Conservation (phyloP, 75 land plant species). For the Pseudotsuga menziesii region DNA sequence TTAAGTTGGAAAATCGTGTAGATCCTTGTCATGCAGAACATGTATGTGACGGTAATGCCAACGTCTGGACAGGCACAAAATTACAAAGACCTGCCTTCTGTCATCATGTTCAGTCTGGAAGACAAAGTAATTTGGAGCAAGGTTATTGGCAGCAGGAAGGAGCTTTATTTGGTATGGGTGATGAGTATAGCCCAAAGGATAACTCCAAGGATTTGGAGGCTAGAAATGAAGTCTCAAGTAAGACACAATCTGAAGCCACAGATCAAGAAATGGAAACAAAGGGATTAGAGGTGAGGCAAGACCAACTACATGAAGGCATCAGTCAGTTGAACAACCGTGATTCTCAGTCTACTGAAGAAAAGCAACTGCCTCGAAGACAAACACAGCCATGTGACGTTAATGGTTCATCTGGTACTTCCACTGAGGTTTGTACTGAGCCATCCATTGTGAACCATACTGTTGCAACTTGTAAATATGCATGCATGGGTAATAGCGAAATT, state of each 20-base stretch:
- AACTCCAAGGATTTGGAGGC: constrained; percentile 7
- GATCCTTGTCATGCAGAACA: neutral
- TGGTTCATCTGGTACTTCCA: constrained; percentile 6
- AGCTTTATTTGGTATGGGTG: neutral
- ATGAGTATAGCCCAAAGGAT: neutral
- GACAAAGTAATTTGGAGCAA: constrained; percentile 5
- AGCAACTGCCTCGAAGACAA: neutral
- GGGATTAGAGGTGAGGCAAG: neutral
- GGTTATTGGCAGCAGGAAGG: neutral
- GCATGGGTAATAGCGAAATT: neutral
- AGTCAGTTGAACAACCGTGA: neutral
- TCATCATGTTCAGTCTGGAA: constrained; percentile 1
- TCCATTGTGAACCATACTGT: neutral
- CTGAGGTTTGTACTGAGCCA: neutral
- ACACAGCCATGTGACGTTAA: neutral
- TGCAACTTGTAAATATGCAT: neutral
- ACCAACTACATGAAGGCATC: neutral
- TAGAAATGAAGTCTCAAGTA: constrained; percentile 3
- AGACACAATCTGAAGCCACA: constrained; percentile 8
- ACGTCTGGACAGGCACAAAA: neutral
- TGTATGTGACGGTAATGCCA: neutral
- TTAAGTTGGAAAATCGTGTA: neutral
- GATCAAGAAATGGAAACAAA: neutral
- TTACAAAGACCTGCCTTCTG: neutral
- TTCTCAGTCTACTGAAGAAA: neutral